Percentiles rank a stretch among this genome's conserved stretches.
Evolutionary conservation across 495 filamentous ascomycete species (phyloP).

Genomic region (Tuber microsphaerosporum): DNA sequence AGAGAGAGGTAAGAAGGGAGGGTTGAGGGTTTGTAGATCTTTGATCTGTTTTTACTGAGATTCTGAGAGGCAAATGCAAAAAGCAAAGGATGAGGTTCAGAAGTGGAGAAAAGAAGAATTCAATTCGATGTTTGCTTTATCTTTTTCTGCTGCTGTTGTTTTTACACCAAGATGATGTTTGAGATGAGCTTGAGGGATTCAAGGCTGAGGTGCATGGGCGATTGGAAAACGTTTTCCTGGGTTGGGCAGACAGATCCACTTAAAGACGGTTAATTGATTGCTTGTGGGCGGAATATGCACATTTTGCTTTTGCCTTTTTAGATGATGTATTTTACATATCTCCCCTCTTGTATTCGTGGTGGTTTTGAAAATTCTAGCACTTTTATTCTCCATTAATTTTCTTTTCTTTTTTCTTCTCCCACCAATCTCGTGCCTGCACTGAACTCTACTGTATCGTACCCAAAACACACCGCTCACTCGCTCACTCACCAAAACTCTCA

Average conservation of each 20-base stretch:
- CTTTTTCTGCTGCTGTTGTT: neutral
- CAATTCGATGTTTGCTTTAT: neutral
- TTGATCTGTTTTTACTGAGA: no score
- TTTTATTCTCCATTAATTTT: neutral
- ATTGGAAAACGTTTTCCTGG: neutral
- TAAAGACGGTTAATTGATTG: neutral
- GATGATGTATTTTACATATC: neutral
- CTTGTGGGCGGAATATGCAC: neutral
- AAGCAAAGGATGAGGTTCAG: neutral
- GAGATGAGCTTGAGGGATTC: neutral
- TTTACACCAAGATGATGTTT: neutral
- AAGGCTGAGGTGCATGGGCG: neutral
- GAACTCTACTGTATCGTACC: no score
- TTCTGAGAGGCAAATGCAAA: neutral
- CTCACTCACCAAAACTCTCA: neutral
- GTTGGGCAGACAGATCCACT: neutral
- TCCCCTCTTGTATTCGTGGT: neutral
- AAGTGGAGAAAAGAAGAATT: neutral
- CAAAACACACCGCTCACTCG: neutral
- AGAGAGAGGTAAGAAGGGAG: neutral
- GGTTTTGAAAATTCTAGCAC: neutral
- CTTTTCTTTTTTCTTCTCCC: neutral
- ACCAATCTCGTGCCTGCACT: neutral
- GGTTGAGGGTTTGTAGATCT: neutral
- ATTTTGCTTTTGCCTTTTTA: neutral